Evolutionary conservation across 2,329 filamentous ascomycete genomes (phyloP).

Genomic region (Macrophomina phaseolina): DNA sequence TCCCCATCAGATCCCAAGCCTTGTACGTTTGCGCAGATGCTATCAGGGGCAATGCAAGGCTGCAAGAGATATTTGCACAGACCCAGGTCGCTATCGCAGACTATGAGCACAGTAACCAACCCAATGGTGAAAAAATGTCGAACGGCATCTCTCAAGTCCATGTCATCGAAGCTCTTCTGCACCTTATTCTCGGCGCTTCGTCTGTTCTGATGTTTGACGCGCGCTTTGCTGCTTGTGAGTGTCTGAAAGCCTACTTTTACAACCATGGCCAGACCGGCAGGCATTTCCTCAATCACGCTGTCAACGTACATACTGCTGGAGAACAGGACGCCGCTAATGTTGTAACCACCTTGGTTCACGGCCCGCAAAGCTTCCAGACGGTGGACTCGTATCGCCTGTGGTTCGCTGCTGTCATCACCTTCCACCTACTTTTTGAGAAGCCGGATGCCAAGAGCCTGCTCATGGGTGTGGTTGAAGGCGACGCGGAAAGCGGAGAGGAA

Average conservation of each 20-base stretch:
- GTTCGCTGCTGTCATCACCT: slow-evolving; percentile 86
- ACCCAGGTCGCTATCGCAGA: slow-evolving; percentile 70
- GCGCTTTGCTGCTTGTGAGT: slow-evolving; percentile 83
- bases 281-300: slow-evolving; percentile 87
- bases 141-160: slow-evolving; percentile 72
- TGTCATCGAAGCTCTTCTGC: slow-evolving; percentile 90
- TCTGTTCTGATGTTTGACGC: slow-evolving; percentile 75
- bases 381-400: slow-evolving; percentile 85
- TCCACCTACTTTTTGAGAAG: slow-evolving; percentile 78
- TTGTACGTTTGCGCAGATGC: slow-evolving; percentile 85
- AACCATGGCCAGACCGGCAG: slow-evolving; percentile 79
- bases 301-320: slow-evolving; percentile 80
- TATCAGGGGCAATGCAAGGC: slow-evolving; percentile 76
- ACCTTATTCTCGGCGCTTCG: slow-evolving; percentile 75
- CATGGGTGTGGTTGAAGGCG: slow-evolving; percentile 85
- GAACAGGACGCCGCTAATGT: slow-evolving; percentile 84
- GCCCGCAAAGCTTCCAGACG: slow-evolving; percentile 64
- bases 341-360: slow-evolving; percentile 77
- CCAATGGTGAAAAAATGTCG: slow-evolving; percentile 59
- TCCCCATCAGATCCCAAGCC: slow-evolving; percentile 81
- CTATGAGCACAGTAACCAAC: slow-evolving; percentile 54
- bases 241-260: slow-evolving; percentile 90
- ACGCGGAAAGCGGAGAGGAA: slow-evolving; percentile 88
- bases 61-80: slow-evolving; percentile 68
- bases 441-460: slow-evolving; percentile 77